A percentile compares a stretch with the other conserved stretches of the same genome.
Conservation (phyloP, 768 basidiomycete species). For the Pisolithus marmoratus region DNA sequence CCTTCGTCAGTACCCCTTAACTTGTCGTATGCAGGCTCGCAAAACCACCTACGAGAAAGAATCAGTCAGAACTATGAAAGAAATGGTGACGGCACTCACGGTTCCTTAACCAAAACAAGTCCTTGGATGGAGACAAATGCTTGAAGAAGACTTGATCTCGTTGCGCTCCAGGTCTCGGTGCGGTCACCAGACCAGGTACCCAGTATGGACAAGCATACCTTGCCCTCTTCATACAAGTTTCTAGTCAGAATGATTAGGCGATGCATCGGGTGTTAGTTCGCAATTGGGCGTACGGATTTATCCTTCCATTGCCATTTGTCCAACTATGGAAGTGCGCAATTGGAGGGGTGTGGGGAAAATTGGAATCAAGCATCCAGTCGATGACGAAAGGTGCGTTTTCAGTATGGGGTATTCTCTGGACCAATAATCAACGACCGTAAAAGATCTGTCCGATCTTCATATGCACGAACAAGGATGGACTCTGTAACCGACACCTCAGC, state of each 20-base stretch:
- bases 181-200: constrained; percentile 91
- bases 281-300: constrained; percentile 63
- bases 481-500: constrained; percentile 38
- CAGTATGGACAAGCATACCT: constrained; percentile 87
- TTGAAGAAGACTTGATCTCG: constrained; percentile 82
- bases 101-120: constrained; percentile 86
- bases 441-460: constrained; percentile 85
- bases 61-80: constrained; percentile 1
- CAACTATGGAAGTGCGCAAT: constrained; percentile 88
- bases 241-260: constrained; percentile 29
- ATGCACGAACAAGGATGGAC: constrained; percentile 83
- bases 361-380: constrained; percentile 85
- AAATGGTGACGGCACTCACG: constrained; percentile 45
- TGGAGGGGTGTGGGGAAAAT: constrained; percentile 79
- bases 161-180: constrained; percentile 82
- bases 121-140: constrained; percentile 93
- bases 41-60: constrained; percentile 60
- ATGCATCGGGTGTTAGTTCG: not conserved
- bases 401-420: constrained; percentile 91
- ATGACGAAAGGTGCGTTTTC: constrained; percentile 93
- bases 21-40: constrained; percentile 92
- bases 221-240: constrained; percentile 93
- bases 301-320: constrained; percentile 92
- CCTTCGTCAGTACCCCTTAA: constrained; percentile 87
- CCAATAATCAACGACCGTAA: constrained; percentile 87